Percentiles rank a stretch among this genome's conserved stretches.
Evolutionary conservation across 768 basidiomycete species (phyloP).

Genomic region (Russula griseocarnosa): DNA sequence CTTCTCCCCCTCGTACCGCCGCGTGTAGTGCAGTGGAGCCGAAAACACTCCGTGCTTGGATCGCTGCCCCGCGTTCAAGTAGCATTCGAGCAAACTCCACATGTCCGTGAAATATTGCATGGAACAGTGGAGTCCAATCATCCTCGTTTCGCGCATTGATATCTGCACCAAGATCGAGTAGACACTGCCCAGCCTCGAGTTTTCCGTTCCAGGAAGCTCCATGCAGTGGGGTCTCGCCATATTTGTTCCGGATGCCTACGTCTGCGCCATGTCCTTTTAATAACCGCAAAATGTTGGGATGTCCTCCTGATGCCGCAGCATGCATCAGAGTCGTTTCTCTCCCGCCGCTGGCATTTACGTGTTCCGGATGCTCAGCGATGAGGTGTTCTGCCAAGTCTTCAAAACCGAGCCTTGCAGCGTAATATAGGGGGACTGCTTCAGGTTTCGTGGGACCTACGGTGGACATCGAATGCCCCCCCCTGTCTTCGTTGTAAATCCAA

Average conservation of each 20-base stretch:
- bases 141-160: too few relatives aligned
- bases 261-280: not conserved
- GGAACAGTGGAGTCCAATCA: too few relatives aligned
- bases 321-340: not conserved
- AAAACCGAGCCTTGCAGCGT: not conserved
- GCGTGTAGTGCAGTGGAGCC: too few relatives aligned
- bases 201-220: not conserved
- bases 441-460: not conserved
- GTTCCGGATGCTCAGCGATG: not conserved
- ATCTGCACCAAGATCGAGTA: not conserved
- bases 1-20: too few relatives aligned
- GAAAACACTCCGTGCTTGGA: too few relatives aligned
- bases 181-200: not conserved
- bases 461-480: too few relatives aligned
- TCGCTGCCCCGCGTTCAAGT: too few relatives aligned
- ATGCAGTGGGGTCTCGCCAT: not conserved
- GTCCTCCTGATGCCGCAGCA: not conserved
- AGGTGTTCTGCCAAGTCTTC: not conserved
- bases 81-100: too few relatives aligned
- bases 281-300: not conserved
- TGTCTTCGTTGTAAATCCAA: too few relatives aligned
- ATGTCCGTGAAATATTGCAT: too few relatives aligned
- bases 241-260: not conserved
- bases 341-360: not conserved
- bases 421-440: not conserved